Evolutionary conservation across 768 basidiomycete genomes (phyloP), one percentile per base, ranked within the genome.

Genomic region (Dioszegia aurantiaca): DNA sequence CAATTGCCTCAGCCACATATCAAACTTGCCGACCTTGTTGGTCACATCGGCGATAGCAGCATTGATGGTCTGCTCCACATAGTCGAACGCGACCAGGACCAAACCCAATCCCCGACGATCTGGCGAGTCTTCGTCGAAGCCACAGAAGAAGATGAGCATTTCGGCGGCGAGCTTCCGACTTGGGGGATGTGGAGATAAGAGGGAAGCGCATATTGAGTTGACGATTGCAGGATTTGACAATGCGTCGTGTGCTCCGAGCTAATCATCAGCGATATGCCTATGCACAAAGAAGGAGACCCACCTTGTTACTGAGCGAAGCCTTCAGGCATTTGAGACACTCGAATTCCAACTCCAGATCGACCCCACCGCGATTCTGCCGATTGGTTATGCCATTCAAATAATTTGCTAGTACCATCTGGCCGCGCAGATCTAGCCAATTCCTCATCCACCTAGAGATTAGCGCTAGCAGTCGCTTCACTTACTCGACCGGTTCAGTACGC

Each of bases 311-410:
- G 39, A 95, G 79, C 26, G 94, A 87, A 26, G 84, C 84, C 70
- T 84, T 87, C 60, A 98, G 77, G 74, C 89, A 91, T 76, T 91
- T 94, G 58, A 88, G 83, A 49, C 93, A 80, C 78, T 97, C 94
- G 51, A 89, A 84, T 76, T 98, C 94, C 23, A 95, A 78, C 14
- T 78, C 75, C 33, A 83, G 81, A 68, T 97, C 91, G 17, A 77
- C 74, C 48, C 84, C 85, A 16, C 56, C 60, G 31, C 59, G 42
- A 16, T 55, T 86, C 87, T 47, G 63, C 27, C 63, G 46, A 41
- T 55, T 54, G 4, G 33, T 63, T 6, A 67, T 48, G 2, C 47
- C 49, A 27, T 55, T 58, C 9, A 73, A 57, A 33, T 63, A 67
- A 41, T 70, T 73, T 17, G 62, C 64, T n/a, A 70, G 59, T 4